These are phyloP conservation scores for Antarctomyces pellizariae DNA, from an alignment of 495 filamentous ascomycete genomes.

Conservation along the genomic window DNA sequence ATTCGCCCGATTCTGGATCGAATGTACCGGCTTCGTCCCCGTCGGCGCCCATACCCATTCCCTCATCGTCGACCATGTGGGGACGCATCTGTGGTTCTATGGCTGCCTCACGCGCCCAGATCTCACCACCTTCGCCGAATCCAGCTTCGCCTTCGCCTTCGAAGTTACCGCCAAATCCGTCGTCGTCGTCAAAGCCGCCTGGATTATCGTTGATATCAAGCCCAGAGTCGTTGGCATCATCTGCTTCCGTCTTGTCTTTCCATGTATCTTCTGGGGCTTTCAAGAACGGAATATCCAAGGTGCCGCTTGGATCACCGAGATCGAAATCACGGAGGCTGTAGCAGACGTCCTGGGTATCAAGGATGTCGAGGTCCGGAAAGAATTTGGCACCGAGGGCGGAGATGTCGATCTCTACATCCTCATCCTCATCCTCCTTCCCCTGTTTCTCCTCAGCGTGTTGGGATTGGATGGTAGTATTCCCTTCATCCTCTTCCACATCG, in stretches of 20 bases:
- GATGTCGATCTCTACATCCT: conserved; percentile 56
- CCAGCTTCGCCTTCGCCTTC: conserved; percentile 42
- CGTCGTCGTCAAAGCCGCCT: conserved; percentile 63
- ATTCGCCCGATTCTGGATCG: conserved; percentile 34
- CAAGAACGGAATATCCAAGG: conserved; percentile 75
- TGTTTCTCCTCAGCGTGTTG: conserved; percentile 17
- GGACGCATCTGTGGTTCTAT: conserved; percentile 38
- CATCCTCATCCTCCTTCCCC: conserved; percentile 23
- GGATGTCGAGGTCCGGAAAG: conserved; percentile 55
- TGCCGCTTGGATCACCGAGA: conserved; percentile 62
- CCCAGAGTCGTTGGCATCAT: conserved; percentile 46
- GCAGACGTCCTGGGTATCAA: conserved; percentile 82
- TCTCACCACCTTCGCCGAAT: conserved; percentile 54
- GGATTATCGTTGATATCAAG: conserved; percentile 64
- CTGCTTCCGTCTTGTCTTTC: conserved; percentile 30
- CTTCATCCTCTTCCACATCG: conserved; percentile 27
- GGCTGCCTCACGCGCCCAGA: conserved; percentile 44
- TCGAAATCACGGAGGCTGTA: conserved; percentile 85
- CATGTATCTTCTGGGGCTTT: conserved; percentile 77
- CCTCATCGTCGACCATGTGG: conserved; percentile 26
- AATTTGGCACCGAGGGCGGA: conserved; percentile 47
- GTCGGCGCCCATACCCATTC: conserved; percentile 26
- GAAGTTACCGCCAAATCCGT: conserved; percentile 46
- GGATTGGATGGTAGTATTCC: conserved; percentile 18
- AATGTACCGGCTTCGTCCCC: conserved; percentile 33